Conservation (phyloP, 2,329 filamentous ascomycete species). For the Arachnopeziza araneosa region DNA sequence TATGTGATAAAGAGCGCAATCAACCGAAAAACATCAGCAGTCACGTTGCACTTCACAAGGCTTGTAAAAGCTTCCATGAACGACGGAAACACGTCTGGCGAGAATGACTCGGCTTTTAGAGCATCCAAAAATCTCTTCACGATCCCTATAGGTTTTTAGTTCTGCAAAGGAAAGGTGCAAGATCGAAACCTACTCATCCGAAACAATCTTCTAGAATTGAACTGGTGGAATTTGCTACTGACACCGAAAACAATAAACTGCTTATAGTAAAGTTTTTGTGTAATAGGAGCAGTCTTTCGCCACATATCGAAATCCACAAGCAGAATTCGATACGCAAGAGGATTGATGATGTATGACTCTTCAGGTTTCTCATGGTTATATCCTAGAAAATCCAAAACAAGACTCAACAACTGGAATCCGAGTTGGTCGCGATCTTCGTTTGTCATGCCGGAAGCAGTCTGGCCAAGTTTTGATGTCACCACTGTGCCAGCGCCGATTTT, state of each 20-base stretch:
- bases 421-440: slow-evolving; percentile 50
- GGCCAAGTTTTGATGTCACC: slow-evolving; percentile 29
- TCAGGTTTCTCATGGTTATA: slow-evolving; percentile 76
- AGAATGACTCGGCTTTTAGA: slow-evolving; percentile 77
- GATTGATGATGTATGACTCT: slow-evolving; percentile 92
- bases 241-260: slow-evolving; percentile 86
- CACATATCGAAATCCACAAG: slow-evolving; percentile 92
- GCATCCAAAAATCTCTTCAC: slow-evolving; percentile 87
- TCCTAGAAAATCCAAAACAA: slow-evolving; percentile 81
- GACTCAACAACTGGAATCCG: slow-evolving; percentile 61
- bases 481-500: slow-evolving; percentile 60
- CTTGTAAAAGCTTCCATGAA: slow-evolving; percentile 76
- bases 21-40: slow-evolving; percentile 77
- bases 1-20: slow-evolving; percentile 92
- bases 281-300: slow-evolving; percentile 69
- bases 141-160: slow-evolving; percentile 53
- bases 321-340: slow-evolving; percentile 85
- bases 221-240: slow-evolving; percentile 87
- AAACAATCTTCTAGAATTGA: slow-evolving; percentile 80
- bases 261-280: slow-evolving; percentile 85
- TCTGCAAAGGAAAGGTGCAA: slow-evolving; percentile 8
- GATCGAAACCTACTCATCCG: slow-evolving; percentile 69
- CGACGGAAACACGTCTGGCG: slow-evolving; percentile 63
- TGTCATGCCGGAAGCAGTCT: slow-evolving; percentile 35
- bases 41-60: slow-evolving; percentile 74